Conservation (phyloP, 2,329 filamentous ascomycete species). For the Ampelomyces quisqualis region DNA sequence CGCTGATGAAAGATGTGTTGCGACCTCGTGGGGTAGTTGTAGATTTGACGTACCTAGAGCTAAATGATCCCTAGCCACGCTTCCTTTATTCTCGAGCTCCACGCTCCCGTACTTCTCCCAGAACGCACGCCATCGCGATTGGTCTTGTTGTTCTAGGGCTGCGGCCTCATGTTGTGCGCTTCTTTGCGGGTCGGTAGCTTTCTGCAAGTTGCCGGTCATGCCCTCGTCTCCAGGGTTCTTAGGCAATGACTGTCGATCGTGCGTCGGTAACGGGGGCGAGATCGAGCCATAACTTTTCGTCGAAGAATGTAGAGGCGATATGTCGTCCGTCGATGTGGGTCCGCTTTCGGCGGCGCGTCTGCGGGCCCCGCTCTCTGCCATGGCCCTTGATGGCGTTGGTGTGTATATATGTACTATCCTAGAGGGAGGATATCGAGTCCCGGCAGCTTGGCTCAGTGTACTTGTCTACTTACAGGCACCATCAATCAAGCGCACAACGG, state of each 20-base stretch:
- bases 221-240: neutral
- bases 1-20: no score
- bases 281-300: neutral
- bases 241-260: neutral
- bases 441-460: neutral
- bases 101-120: slow-evolving; percentile 64
- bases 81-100: slow-evolving; percentile 83
- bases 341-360: neutral
- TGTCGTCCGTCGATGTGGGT: neutral
- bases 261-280: neutral
- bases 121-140: slow-evolving; percentile 56
- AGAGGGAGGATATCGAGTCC: neutral
- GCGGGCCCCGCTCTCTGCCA: neutral
- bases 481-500: slow-evolving; percentile 3
- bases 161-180: slow-evolving; percentile 23
- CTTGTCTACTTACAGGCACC: no score
- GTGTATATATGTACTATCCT: no score
- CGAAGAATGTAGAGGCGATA: neutral
- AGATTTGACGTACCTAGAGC: slow-evolving; percentile 62
- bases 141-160: slow-evolving; percentile 21
- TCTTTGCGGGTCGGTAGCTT: slow-evolving; percentile 2
- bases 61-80: slow-evolving; percentile 78
- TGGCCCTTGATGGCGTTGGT: neutral
- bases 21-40: no score
- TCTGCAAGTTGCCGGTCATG: neutral